A percentile compares a stretch with the other conserved stretches of the same genome.
Evolutionary conservation across 805 yeast genomes (phyloP).

Genomic region (Saccharomyces mikatae): DNA sequence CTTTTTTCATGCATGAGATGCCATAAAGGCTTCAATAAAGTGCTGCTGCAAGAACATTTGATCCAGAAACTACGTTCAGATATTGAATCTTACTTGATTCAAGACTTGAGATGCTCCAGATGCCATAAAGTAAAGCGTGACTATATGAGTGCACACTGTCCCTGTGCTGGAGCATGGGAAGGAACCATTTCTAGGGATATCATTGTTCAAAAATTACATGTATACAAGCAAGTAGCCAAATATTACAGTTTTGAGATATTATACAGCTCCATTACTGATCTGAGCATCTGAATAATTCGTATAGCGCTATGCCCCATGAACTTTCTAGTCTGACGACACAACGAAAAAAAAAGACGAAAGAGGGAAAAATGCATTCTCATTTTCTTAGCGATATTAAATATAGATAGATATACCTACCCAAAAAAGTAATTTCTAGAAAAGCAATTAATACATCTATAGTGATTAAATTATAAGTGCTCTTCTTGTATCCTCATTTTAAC

Average conservation of each 20-base stretch:
- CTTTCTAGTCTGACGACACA: neutral
- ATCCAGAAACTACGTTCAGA: slow-evolving; percentile 53
- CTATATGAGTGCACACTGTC: slow-evolving; percentile 66
- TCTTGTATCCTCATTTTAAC: neutral
- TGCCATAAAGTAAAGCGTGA: slow-evolving; percentile 62
- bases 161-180: slow-evolving; percentile 83
- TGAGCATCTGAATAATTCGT: neutral
- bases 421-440: neutral
- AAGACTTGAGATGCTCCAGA: slow-evolving; percentile 74
- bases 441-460: neutral
- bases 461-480: neutral
- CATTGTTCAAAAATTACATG: slow-evolving; percentile 37
- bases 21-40: slow-evolving; percentile 50
- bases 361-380: neutral
- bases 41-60: slow-evolving; percentile 70
- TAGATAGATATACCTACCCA: neutral
- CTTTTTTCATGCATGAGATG: slow-evolving; percentile 63
- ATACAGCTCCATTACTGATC: slow-evolving; percentile 3
- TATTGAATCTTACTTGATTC: slow-evolving; percentile 57
- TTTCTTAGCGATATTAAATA: neutral
- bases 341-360: neutral
- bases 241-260: slow-evolving; percentile 55
- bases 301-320: neutral
- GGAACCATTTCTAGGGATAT: slow-evolving; percentile 43
- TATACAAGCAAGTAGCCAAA: slow-evolving; percentile 52